Base-by-base conservation (phyloP, 2,329 filamentous ascomycete species). In the Fusarium napiforme region DNA sequence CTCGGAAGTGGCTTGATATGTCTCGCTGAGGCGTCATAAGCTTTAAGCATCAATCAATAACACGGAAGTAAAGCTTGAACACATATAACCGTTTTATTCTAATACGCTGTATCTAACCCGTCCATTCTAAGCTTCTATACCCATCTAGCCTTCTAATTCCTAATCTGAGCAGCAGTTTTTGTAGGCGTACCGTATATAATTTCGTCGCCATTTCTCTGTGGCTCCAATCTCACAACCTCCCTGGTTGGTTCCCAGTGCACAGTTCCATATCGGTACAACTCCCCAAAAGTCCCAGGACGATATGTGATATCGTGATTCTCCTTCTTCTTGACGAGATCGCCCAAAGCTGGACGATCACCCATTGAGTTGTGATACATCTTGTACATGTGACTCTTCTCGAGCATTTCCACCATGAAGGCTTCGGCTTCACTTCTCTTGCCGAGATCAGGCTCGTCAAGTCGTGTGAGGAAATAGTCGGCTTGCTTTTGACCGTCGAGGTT, bases 321-420 rank as follows among this genome's bases (percentile, higher is more conserved):
- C 7, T 76, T 58, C 60, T 68, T 74, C 46, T 79, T 79, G 42
- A 82, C 59, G 10, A 82, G 49, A 39, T 82, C 81, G 12, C 81
- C 81, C 1, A 82, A 68, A 8, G 81, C 79, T 1, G 78, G 79
- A 1, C 65, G 26, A 1, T 74, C 78, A 5, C 76, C 78, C 2
- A 78, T 78, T 7, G 81, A 81, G 23, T 81, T 82, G n/a, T 82
- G 81, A 55, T 81, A 82, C 7, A 81, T 73, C 69, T 82, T 82
- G 58, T 82, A 82, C 74, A 82, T 82, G 50, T 81, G 76, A 37
- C 79, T 81, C 21, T 79, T 75, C 58, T 81, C 78, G 2, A 82
- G 59, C 72, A 82, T 73, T 28, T 82, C 79, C 0, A 82, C 46
- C 4, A 82, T 66, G 59, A 82, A 82, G 1, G 60, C 73, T 39